Percentiles rank a stretch among this genome's conserved stretches.
Conservation (phyloP, 148 eudicot genomes). For the Oxyria digyna region DNA sequence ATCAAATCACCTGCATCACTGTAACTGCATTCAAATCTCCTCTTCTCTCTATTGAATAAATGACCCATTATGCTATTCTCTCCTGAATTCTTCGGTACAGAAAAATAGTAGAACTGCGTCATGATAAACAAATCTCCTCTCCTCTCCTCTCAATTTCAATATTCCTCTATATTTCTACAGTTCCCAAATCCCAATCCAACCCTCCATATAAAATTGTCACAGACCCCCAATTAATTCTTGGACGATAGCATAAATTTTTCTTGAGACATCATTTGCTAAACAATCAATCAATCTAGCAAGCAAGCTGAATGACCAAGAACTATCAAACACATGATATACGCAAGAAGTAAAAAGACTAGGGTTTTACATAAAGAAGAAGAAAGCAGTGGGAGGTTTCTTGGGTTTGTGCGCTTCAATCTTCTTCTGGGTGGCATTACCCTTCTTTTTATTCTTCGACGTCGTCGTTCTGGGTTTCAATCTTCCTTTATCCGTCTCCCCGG, state of each 20-base stretch:
- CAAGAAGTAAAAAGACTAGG: background rate
- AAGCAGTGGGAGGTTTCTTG: conserved; percentile 93
- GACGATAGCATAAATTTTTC: too few species aligned
- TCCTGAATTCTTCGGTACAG: background rate
- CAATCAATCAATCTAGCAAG: conserved; percentile 4
- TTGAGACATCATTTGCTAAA: too few species aligned
- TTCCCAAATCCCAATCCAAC: too few species aligned
- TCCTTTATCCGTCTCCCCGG: conserved; percentile 1
- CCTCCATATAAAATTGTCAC: too few species aligned
- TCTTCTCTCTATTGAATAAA: background rate
- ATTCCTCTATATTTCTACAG: background rate
- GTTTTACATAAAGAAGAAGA: conserved; percentile 78
- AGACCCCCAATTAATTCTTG: too few species aligned
- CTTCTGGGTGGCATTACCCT: conserved; percentile 14
- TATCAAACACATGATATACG: background rate
- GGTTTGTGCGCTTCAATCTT: conserved; percentile 62
- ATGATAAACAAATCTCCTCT: background rate
- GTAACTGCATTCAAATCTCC: too few species aligned
- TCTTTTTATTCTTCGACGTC: conserved; percentile 11
- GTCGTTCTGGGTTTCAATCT: conserved; percentile 20
- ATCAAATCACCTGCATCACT: background rate
- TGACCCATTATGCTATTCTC: background rate
- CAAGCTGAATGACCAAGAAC: background rate
- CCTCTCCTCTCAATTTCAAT: background rate
- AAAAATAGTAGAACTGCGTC: background rate